Evolutionary conservation across 2,329 filamentous ascomycete species (phyloP), one percentile per base, ranked within the genome.

Genomic region (Eutypella sp.): DNA sequence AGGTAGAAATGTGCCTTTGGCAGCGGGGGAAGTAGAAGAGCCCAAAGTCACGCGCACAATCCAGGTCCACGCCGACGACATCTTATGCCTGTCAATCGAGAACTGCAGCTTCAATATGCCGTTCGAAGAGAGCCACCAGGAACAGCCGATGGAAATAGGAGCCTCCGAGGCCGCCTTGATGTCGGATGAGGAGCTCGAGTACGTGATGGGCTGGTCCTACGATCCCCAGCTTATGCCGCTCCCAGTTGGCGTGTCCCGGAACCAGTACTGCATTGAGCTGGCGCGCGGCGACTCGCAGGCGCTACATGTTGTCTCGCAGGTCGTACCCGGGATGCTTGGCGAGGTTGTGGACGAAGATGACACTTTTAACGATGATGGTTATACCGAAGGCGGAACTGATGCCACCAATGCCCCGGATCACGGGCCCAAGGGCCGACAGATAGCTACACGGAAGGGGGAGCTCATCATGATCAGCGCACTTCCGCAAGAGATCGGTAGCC

Each of bases 101-200:
- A 65, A 65, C 49, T 63, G 60, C 49, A 63, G 61, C 51, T 63
- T 64, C 50, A 64, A 61, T 42, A 48, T 65, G 5, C 54, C 56
- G 1, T 50, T 47, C 25, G 61, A 63, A 42, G 61, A 65, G 40
- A 43, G 38, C 24, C 22, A 8, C 23, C 25, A 8, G 10, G 11
- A 16, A 13, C 19, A 4, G 16, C 33, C 20, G 47, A 46, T 18
- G 46, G 45, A 3, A 51, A 47, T 42, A 2, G 29, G 1, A 3
- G 13, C n/a, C n/a, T n/a, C 27, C 19, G 23, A 4, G 4, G 50
- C 52, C 16, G 24, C 41, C n/a, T n/a, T n/a, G n/a, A n/a, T n/a
- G 10, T 29, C 29, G 18, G 11, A 24, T 11, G 46, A 41, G 22
- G 25, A 42, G 5, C 45, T 50, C 7, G 47, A 51, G 9, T 45